phyloP scores from a whole-genome alignment of 352 stramenopile genomes.

The Phytophthora melonis region DNA sequence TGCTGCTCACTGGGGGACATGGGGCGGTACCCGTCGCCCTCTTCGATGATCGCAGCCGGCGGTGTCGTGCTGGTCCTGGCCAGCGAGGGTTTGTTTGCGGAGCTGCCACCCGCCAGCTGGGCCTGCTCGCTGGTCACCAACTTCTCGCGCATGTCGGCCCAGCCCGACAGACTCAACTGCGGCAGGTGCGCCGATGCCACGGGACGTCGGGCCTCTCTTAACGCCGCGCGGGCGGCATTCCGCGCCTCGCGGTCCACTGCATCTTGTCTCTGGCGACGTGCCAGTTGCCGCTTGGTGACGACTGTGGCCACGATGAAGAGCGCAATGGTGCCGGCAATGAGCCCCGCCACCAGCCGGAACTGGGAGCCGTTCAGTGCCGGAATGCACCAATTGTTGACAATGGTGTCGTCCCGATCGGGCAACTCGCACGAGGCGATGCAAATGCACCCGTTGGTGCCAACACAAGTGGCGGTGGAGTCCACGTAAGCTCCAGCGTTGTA shows the following conservation, averaged over 20 bases:
- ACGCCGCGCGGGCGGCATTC: slow-evolving; percentile 13
- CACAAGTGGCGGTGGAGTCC: slow-evolving; percentile 30
- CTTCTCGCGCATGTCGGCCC: slow-evolving; percentile 59
- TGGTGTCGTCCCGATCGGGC: slow-evolving; percentile 30
- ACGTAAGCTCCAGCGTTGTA: slow-evolving; percentile 23
- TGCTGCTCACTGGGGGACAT: slow-evolving; percentile 41
- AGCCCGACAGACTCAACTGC: slow-evolving; percentile 57
- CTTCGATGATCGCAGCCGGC: slow-evolving; percentile 35
- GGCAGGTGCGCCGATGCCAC: slow-evolving; percentile 30
- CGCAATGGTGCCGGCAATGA: slow-evolving; percentile 34
- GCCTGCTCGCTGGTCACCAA: slow-evolving; percentile 46
- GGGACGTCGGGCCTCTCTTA: slow-evolving; percentile 24
- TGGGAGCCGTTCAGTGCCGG: slow-evolving; percentile 33
- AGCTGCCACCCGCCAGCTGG: slow-evolving; percentile 12
- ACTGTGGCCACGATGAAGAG: slow-evolving; percentile 39
- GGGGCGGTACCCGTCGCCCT: slow-evolving; percentile 51
- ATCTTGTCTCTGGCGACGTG: slow-evolving; percentile 27
- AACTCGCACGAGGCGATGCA: slow-evolving; percentile 51
- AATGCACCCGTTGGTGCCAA: slow-evolving; percentile 49
- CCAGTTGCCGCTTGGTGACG: slow-evolving; percentile 33
- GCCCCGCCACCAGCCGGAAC: slow-evolving; percentile 35
- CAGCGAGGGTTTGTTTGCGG: slow-evolving; percentile 22
- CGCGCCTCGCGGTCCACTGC: slow-evolving; percentile 17
- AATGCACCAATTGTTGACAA: slow-evolving; percentile 42
- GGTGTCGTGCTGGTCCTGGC: slow-evolving; percentile 23